Conservation (phyloP, 192 early-diverging fungal species). For the Oehlia diaphana region DNA sequence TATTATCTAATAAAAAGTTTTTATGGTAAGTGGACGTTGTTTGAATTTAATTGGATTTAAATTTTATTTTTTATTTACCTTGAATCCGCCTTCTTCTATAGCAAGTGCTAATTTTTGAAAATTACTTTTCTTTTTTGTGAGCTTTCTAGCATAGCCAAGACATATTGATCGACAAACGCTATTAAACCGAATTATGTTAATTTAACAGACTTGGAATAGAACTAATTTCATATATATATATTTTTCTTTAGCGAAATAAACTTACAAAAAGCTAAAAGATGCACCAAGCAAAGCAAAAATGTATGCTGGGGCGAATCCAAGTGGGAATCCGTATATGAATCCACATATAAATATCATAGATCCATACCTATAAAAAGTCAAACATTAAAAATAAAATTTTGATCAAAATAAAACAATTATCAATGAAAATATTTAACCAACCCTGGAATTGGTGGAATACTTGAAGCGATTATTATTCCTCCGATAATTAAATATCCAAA, state of each 20-base stretch:
- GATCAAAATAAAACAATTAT: background rate
- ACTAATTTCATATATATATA: no score
- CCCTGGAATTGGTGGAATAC: conserved; percentile 23
- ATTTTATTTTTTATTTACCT: background rate
- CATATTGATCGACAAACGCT: conserved; percentile 1
- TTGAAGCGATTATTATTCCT: background rate
- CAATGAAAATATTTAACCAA: background rate
- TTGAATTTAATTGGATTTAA: no score
- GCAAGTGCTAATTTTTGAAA: background rate
- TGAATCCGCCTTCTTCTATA: conserved; percentile 18
- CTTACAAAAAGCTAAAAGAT: conserved; percentile 1
- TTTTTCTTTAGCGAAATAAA: no score
- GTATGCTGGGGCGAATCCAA: conserved; percentile 33
- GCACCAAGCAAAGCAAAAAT: conserved; percentile 8
- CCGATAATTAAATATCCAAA: conserved; percentile 14
- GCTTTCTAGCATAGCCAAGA: background rate
- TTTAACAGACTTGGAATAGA: background rate
- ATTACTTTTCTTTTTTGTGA: background rate
- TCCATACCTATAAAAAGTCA: conserved; percentile 21
- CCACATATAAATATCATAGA: conserved; percentile 18
- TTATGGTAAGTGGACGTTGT: background rate
- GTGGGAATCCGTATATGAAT: conserved; percentile 32
- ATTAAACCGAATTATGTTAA: background rate
- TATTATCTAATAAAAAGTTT: background rate
- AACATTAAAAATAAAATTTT: background rate